phyloP scores from a whole-genome alignment of 495 filamentous ascomycete species.

The Hypoxylon cercidicola region DNA sequence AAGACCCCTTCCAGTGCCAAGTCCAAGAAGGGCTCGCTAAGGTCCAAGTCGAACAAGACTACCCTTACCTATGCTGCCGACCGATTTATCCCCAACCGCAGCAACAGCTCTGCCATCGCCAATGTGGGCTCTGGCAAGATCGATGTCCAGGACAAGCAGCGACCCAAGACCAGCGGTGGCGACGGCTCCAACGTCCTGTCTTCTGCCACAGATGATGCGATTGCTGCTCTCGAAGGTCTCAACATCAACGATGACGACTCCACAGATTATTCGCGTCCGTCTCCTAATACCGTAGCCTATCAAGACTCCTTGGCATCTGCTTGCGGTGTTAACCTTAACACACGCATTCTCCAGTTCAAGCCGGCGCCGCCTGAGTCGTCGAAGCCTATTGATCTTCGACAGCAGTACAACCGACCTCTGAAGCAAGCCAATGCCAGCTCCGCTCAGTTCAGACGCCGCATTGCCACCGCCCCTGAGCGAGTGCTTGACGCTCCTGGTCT shows the following conservation, averaged over 20 bases:
- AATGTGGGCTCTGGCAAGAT: constrained; percentile 85
- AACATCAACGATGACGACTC: constrained; percentile 68
- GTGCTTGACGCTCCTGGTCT: constrained; percentile 97
- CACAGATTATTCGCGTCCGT: constrained; percentile 74
- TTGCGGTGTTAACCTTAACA: constrained; percentile 91
- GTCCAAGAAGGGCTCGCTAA: constrained; percentile 68
- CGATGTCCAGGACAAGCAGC: constrained; percentile 68
- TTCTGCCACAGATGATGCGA: constrained; percentile 78
- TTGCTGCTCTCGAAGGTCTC: constrained; percentile 80
- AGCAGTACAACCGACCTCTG: constrained; percentile 97
- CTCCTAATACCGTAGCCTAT: constrained; percentile 89
- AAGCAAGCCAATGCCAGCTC: constrained; percentile 76
- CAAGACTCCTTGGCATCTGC: constrained; percentile 91
- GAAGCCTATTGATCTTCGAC: constrained; percentile 95
- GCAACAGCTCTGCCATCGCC: constrained; percentile 86
- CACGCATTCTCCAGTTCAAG: constrained; percentile 98
- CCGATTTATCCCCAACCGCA: constrained; percentile 94
- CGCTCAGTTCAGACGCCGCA: constrained; percentile 87
- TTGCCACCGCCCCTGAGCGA: constrained; percentile 93
- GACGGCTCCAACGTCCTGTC: constrained; percentile 79
- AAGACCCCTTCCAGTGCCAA: constrained; percentile 79
- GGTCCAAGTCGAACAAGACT: constrained; percentile 78
- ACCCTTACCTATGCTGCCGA: constrained; percentile 87
- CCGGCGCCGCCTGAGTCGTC: constrained; percentile 95
- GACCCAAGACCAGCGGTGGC: constrained; percentile 71